Evolutionary conservation across 345 rosid species (phyloP).

Genomic region (Viola odorata): DNA sequence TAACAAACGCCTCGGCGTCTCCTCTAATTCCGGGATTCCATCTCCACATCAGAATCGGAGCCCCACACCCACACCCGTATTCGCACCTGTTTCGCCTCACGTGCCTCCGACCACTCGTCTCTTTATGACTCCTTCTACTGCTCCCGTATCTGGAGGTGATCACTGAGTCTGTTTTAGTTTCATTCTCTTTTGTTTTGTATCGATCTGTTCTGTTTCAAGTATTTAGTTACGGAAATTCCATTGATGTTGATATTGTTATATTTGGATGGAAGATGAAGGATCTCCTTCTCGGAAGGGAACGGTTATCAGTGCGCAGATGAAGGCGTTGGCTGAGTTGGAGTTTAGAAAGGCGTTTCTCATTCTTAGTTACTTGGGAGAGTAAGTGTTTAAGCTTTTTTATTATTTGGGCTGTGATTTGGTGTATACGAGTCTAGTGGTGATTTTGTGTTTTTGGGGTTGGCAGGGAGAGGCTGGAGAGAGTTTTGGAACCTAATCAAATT

Average conservation of each 20-base stretch:
- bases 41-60: background rate
- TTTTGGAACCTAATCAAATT: constrained; percentile 34
- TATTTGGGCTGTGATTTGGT: too few relatives aligned
- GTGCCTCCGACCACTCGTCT: background rate
- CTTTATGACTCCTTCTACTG: background rate
- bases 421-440: too few relatives aligned
- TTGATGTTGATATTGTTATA: background rate
- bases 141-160: background rate
- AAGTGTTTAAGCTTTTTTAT: constrained; percentile 6
- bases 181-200: too few relatives aligned
- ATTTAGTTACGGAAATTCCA: background rate
- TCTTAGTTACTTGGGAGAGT: constrained; percentile 60
- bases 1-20: background rate
- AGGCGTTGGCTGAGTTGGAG: constrained; percentile 54
- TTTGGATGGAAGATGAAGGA: too few relatives aligned
- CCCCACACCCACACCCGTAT: background rate
- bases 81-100: background rate
- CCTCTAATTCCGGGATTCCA: background rate
- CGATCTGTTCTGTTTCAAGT: too few relatives aligned
- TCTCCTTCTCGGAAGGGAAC: too few relatives aligned
- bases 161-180: too few relatives aligned
- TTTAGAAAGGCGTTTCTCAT: constrained; percentile 59
- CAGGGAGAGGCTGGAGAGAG: constrained; percentile 35
- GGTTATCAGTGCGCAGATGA: constrained; percentile 24
- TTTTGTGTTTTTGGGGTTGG: background rate